Percentiles rank a stretch among this genome's conserved stretches.
Conservation (phyloP, 2,329 filamentous ascomycete species). For the Exserohilum turcica region DNA sequence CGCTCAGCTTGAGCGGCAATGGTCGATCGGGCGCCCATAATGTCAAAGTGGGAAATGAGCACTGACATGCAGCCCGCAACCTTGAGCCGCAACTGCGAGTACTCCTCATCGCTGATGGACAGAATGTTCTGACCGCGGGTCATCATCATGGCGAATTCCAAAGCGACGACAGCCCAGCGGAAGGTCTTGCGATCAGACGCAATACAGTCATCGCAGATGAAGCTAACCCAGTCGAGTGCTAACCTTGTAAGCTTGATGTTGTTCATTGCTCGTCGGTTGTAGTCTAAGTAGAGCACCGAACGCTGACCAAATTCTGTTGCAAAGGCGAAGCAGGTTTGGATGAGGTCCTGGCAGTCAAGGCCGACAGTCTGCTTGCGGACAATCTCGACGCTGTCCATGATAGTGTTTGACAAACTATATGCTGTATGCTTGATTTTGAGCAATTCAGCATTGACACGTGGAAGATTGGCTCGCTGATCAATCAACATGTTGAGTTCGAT, state of each 20-base stretch:
- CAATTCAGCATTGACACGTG: constrained; percentile 86
- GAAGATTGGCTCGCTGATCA: constrained; percentile 90
- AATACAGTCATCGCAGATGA: constrained; percentile 96
- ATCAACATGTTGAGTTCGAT: constrained; percentile 87
- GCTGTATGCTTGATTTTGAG: constrained; percentile 95
- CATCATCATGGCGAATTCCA: constrained; percentile 98
- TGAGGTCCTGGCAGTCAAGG: constrained; percentile 89
- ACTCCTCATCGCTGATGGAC: constrained; percentile 87
- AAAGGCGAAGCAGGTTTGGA: constrained; percentile 97
- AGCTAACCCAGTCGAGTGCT: constrained; percentile 94
- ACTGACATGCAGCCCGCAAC: constrained; percentile 97
- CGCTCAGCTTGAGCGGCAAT: constrained; percentile 93
- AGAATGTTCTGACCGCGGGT: constrained; percentile 91
- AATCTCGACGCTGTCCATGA: constrained; percentile 97
- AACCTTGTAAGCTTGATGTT: constrained; percentile 93
- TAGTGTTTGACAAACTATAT: constrained; percentile 94
- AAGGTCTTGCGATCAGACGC: constrained; percentile 95
- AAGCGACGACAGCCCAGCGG: constrained; percentile 91
- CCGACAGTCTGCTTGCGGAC: constrained; percentile 84
- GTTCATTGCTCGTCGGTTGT: constrained; percentile 94
- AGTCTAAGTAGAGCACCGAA: constrained; percentile 93
- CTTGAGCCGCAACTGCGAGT: constrained; percentile 78
- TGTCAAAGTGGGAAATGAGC: constrained; percentile 97
- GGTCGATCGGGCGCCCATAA: constrained; percentile 94
- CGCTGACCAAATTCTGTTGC: constrained; percentile 98